Evolutionary conservation across 345 rosid genomes (phyloP).

Genomic region (Bretschneidera sinensis): DNA sequence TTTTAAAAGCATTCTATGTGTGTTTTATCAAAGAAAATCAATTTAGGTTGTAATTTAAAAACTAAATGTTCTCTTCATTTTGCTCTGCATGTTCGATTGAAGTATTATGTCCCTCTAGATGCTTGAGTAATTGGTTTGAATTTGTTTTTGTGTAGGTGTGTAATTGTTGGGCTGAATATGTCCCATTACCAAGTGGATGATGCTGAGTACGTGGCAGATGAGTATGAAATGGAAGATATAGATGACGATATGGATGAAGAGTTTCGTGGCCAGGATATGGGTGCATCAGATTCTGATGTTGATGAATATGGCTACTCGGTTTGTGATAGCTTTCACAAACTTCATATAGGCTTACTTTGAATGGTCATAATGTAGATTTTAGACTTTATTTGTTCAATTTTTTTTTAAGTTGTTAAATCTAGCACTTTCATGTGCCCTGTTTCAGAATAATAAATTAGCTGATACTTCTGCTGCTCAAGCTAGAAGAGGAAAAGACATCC

Average conservation of each 20-base stretch:
- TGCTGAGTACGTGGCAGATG: slow-evolving; percentile 61
- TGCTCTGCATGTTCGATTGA: neutral
- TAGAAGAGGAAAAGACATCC: slow-evolving; percentile 81
- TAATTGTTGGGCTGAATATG: slow-evolving; percentile 30
- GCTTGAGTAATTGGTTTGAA: slow-evolving; percentile 5
- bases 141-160: slow-evolving; percentile 17
- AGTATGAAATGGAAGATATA: slow-evolving; percentile 57
- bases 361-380: neutral
- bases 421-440: neutral
- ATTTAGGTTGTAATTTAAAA: too few relatives aligned
- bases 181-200: slow-evolving; percentile 53
- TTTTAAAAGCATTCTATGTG: too few relatives aligned
- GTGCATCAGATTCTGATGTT: slow-evolving; percentile 61
- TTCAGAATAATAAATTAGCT: slow-evolving; percentile 46
- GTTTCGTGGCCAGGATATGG: slow-evolving; percentile 40
- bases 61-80: too few relatives aligned
- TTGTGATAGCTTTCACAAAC: slow-evolving; percentile 8
- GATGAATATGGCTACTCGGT: slow-evolving; percentile 60
- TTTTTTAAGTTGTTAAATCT: neutral
- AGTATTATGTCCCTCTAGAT: neutral
- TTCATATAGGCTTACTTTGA: neutral
- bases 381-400: neutral
- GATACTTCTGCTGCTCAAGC: slow-evolving; percentile 89
- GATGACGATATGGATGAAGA: slow-evolving; percentile 60
- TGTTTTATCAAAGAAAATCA: too few relatives aligned